Conservation (phyloP, 176 grass and related monocot genomes). For the Bonia amplexicaulis region DNA sequence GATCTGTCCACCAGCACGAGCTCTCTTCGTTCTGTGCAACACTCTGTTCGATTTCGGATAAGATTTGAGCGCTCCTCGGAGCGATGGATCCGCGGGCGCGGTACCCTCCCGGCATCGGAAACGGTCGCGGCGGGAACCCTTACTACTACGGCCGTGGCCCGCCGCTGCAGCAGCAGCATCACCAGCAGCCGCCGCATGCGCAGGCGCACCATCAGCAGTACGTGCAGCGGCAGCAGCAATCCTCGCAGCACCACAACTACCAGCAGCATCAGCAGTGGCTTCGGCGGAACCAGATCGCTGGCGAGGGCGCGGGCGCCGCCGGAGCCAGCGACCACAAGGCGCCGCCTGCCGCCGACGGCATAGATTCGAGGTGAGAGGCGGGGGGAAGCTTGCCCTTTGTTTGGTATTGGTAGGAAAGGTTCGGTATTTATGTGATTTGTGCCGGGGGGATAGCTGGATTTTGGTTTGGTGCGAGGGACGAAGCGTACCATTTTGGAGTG, state of each 20-base stretch:
- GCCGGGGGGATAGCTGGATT: no score
- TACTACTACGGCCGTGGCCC: slow-evolving; percentile 59
- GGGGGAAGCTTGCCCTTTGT: not conserved
- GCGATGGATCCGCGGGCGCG: slow-evolving; percentile 64
- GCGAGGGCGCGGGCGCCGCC: slow-evolving; percentile 26
- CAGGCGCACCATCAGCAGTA: slow-evolving; percentile 48
- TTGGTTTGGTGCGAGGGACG: no score
- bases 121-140: slow-evolving; percentile 57
- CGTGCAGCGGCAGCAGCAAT: slow-evolving; percentile 39
- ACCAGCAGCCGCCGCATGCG: slow-evolving; percentile 29
- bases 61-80: not conserved
- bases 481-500: no score
- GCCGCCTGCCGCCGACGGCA: slow-evolving; percentile 23
- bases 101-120: slow-evolving; percentile 66
- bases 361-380: slow-evolving; percentile 51
- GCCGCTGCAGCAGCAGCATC: slow-evolving; percentile 39
- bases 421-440: slow-evolving; percentile 2
- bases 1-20: not conserved
- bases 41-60: not conserved
- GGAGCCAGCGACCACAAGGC: slow-evolving; percentile 13
- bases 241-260: slow-evolving; percentile 10
- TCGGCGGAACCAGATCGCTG: slow-evolving; percentile 46
- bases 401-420: not conserved
- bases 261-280: slow-evolving; percentile 62
- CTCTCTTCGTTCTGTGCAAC: not conserved